Conservation (phyloP, 768 basidiomycete genomes). For the Leccinum incarnatum region DNA sequence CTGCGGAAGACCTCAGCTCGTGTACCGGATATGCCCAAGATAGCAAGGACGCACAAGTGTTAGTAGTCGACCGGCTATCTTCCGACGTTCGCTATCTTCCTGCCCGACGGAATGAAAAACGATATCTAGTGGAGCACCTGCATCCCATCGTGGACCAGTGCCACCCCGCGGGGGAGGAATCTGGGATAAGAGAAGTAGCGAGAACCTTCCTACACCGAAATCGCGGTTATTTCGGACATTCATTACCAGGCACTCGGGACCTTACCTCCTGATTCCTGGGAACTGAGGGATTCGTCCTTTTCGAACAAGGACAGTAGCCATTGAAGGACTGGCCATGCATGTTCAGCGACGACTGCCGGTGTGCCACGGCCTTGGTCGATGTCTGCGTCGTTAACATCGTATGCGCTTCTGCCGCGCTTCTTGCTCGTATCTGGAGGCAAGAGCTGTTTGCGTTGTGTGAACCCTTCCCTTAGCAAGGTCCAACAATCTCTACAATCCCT, state of each 20-base stretch:
- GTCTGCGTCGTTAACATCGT: constrained; percentile 27
- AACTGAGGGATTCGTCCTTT: constrained; percentile 49
- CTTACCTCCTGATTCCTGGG: constrained; percentile 30
- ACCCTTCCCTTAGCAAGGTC: constrained; percentile 57
- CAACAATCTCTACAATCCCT: constrained; percentile 55
- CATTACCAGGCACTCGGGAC: constrained; percentile 1
- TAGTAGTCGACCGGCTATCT: constrained; percentile 35
- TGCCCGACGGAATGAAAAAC: constrained; percentile 38
- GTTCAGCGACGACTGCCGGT: constrained; percentile 45
- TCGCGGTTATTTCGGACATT: constrained; percentile 8
- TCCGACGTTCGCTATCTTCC: constrained; percentile 27
- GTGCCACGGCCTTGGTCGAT: constrained; percentile 17
- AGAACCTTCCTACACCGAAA: constrained; percentile 38
- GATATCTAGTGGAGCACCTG: constrained; percentile 48
- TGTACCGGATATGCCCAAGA: neutral
- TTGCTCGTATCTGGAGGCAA: constrained; percentile 18
- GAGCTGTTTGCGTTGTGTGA: constrained; percentile 38
- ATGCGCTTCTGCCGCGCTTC: constrained; percentile 33
- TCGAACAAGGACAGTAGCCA: constrained; percentile 71
- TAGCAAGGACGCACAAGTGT: constrained; percentile 25
- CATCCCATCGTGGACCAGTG: constrained; percentile 53
- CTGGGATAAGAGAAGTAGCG: constrained; percentile 55
- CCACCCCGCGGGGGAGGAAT: constrained; percentile 53
- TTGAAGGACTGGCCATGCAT: constrained; percentile 70
- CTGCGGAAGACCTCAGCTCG: constrained; percentile 22